A percentile compares a stretch with the other conserved stretches of the same genome.
phyloP scores from a whole-genome alignment of 2,329 filamentous ascomycete species.

The Sclerotiophoma versabilis region DNA sequence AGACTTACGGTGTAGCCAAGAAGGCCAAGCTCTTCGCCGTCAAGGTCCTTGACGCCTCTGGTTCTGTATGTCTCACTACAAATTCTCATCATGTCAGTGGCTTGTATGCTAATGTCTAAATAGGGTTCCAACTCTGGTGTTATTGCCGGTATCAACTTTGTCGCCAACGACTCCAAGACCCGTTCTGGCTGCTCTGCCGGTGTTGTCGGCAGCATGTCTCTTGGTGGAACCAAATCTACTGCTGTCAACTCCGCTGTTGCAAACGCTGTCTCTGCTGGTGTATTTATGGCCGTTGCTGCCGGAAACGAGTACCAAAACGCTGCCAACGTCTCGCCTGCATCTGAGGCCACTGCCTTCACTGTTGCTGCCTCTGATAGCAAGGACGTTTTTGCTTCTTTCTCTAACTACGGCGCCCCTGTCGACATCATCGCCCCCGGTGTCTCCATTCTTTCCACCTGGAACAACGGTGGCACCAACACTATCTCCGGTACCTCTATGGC shows the following conservation, averaged over 20 bases:
- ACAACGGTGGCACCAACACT: conserved; percentile 52
- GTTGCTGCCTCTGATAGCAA: conserved; percentile 51
- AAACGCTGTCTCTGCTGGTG: conserved; percentile 44
- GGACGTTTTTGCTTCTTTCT: conserved; percentile 48
- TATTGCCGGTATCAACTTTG: conserved; percentile 50
- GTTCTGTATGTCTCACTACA: conserved; percentile 38
- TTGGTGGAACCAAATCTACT: conserved; percentile 49
- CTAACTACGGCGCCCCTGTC: conserved; percentile 50
- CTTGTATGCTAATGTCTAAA: background rate
- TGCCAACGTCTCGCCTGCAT: conserved; percentile 47
- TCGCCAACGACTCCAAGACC: conserved; percentile 43
- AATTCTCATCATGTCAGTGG: conserved; percentile 8
- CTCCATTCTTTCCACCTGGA: conserved; percentile 57
- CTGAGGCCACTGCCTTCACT: conserved; percentile 49
- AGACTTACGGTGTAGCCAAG: conserved; percentile 50
- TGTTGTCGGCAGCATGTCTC: conserved; percentile 50
- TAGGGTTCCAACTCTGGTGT: conserved; percentile 52
- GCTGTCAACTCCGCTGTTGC: conserved; percentile 50
- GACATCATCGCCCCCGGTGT: conserved; percentile 52
- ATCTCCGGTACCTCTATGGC: conserved; percentile 51
- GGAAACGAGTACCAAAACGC: conserved; percentile 48
- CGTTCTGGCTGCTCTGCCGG: conserved; percentile 45
- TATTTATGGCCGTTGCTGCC: conserved; percentile 52
- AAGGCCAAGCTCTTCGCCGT: conserved; percentile 50
- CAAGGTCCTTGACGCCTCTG: conserved; percentile 49